Conservation (phyloP, 2,329 filamentous ascomycete genomes). For the Pseudocercospora vitis region DNA sequence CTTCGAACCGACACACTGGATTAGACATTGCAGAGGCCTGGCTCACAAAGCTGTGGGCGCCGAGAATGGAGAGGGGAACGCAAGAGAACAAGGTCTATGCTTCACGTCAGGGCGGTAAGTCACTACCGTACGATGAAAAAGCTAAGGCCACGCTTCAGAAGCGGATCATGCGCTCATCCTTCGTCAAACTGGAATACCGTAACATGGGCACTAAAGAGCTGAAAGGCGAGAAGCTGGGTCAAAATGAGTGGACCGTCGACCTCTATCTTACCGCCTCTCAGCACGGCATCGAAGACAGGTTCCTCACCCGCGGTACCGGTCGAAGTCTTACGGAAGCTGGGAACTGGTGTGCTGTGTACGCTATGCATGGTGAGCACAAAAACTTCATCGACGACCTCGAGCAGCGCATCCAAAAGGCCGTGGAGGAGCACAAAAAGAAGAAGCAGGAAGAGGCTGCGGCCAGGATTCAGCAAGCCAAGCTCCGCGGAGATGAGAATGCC, state of each 20-base stretch:
- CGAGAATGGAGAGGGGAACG: slow-evolving; percentile 48
- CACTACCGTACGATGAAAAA: slow-evolving; percentile 37
- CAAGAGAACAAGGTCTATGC: slow-evolving; percentile 10
- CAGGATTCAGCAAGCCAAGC: neutral
- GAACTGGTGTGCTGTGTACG: slow-evolving; percentile 63
- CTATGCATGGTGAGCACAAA: slow-evolving; percentile 52
- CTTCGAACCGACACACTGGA: slow-evolving; percentile 57
- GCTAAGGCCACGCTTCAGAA: slow-evolving; percentile 44
- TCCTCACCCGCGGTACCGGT: slow-evolving; percentile 63
- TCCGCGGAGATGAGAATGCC: too few species aligned
- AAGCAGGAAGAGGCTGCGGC: slow-evolving; percentile 4
- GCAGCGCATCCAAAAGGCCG: slow-evolving; percentile 21
- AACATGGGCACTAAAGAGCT: slow-evolving; percentile 59
- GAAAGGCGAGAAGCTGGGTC: slow-evolving; percentile 54
- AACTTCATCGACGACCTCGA: slow-evolving; percentile 33
- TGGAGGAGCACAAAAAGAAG: slow-evolving; percentile 13
- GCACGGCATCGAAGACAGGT: slow-evolving; percentile 63
- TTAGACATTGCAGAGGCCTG: slow-evolving; percentile 63
- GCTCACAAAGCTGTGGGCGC: slow-evolving; percentile 74
- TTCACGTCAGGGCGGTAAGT: slow-evolving; percentile 29
- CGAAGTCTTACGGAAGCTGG: slow-evolving; percentile 72
- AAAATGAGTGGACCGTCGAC: slow-evolving; percentile 57
- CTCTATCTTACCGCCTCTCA: slow-evolving; percentile 60
- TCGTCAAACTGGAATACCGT: slow-evolving; percentile 44
- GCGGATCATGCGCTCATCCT: slow-evolving; percentile 29